Evolutionary conservation across 2,329 filamentous ascomycete species (phyloP).

Genomic region (Cephalotrichum gorgonifer): DNA sequence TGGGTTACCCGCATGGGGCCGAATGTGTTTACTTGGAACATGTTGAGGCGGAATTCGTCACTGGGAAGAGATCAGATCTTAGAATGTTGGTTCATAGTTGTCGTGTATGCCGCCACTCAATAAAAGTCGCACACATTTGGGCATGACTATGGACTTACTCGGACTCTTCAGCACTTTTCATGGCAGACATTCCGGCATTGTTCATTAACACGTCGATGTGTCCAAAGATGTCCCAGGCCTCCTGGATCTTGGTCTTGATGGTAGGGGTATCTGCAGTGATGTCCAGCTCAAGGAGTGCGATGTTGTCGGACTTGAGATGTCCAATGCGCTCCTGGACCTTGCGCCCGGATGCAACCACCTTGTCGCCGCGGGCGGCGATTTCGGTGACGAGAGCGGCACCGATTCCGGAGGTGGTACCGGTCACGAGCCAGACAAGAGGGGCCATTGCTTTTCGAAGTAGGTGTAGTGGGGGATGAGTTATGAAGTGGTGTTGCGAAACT

Average conservation of each 20-base stretch:
- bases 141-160: constrained; percentile 17
- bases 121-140: not conserved
- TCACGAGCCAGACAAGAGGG: constrained; percentile 21
- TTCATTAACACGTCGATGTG: constrained; percentile 22
- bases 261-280: constrained; percentile 11
- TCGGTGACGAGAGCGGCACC: constrained; percentile 16
- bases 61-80: constrained; percentile 8
- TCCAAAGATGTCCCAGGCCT: constrained; percentile 19
- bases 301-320: constrained; percentile 13
- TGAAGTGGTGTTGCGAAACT: too few relatives aligned
- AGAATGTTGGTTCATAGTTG: not conserved
- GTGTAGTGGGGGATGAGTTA: too few relatives aligned
- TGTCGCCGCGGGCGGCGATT: constrained; percentile 17
- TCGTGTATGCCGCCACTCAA: not conserved
- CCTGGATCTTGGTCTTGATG: constrained; percentile 12
- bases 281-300: constrained; percentile 20
- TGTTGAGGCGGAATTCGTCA: constrained; percentile 12
- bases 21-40: constrained; percentile 19
- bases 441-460: constrained; percentile 12
- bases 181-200: constrained; percentile 20
- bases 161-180: constrained; percentile 19
- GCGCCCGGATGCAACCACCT: constrained; percentile 19
- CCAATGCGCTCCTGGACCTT: constrained; percentile 14
- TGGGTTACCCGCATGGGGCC: constrained; percentile 16
- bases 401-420: constrained; percentile 21